Base-by-base conservation (phyloP, 2,329 filamentous ascomycete species). In the Thielaviopsis populi region DNA sequence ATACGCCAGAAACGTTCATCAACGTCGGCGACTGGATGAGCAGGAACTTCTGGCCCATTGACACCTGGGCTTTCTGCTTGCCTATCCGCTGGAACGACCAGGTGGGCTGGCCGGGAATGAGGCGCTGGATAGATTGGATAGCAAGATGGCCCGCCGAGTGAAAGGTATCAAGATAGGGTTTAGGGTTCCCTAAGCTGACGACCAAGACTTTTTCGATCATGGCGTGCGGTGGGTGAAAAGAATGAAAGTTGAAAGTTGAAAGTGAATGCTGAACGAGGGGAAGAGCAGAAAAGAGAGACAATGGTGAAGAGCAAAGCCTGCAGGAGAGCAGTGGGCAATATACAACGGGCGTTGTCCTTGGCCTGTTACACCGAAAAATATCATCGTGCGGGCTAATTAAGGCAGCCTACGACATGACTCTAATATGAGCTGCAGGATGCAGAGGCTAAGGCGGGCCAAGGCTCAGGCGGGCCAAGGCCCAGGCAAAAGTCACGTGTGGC, bases 81-180 rank as follows among this genome's bases (percentile, higher is more conserved):
- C 80, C 81, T 77, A 70, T 76, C 71, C 61, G 75, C 62, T 70
- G 73, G 68, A 72, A 76, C 24, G 70, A 71, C 69, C 87, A 84
- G 0, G 74, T 64, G 0, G 83, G 77, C 67, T 82, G 77, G 2
- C 68, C 66, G 3, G 75, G 69, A 15, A 71, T 69, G 24, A 87
- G 75, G 30, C 75, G 72, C 17, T 75, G 78, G 8, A 92, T 75
- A 1, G 80, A 77, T 63, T 81, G 77, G 68, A 96, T 82, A 56
- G 90, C 82, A 64, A 84, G 82, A 76, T 97, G 92, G 11, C 91
- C 94, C 15, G 91, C 90, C 27, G 86, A 91, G 75, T 97, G 94
- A 7, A 92, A 84, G 22, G 89, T 95, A 67, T 86, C 80, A 68
- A 83, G 81, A 74, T 92, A 91, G 1, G 83, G 77, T 6, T 81